These are phyloP conservation scores for Asterionellopsis glacialis DNA, from an alignment of 108 stramenopile genomes.

Conservation along the genomic window DNA sequence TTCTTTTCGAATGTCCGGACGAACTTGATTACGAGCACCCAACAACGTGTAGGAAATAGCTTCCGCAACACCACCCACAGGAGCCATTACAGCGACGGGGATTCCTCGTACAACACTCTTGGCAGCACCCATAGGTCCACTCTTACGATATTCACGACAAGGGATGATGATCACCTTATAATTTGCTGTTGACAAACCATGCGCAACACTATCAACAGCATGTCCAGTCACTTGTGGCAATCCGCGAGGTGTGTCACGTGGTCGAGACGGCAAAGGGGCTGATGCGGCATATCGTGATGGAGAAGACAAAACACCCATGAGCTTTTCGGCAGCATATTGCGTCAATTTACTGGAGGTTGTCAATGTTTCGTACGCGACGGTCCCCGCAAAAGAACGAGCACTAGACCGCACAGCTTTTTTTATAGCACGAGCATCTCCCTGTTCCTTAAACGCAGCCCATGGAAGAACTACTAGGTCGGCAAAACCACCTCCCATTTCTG, in stretches of 20 bases:
- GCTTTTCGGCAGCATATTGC: constrained; percentile 46
- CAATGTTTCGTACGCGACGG: constrained; percentile 64
- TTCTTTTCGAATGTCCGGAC: constrained; percentile 78
- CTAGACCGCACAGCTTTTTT: constrained; percentile 42
- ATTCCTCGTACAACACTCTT: constrained; percentile 66
- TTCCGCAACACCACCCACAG: constrained; percentile 73
- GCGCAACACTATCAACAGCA: constrained; percentile 55
- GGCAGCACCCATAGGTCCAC: constrained; percentile 56
- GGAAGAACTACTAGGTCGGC: constrained; percentile 71
- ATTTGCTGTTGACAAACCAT: constrained; percentile 73
- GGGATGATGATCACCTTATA: constrained; percentile 75
- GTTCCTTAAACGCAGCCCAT: constrained; percentile 50
- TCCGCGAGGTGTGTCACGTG: constrained; percentile 36
- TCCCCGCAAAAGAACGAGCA: constrained; percentile 51
- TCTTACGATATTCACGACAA: constrained; percentile 59
- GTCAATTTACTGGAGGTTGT: constrained; percentile 60
- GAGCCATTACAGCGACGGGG: constrained; percentile 69
- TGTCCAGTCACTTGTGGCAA: constrained; percentile 46
- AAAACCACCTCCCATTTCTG: constrained; percentile 52
- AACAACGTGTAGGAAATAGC: constrained; percentile 73
- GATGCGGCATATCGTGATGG: constrained; percentile 8
- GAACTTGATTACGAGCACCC: constrained; percentile 73
- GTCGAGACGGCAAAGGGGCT: constrained; percentile 49
- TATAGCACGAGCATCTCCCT: constrained; percentile 50
- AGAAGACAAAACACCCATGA: constrained; percentile 9